Base-by-base conservation (phyloP, 1,284 basidiomycete genomes). In the Naganishia sp. region DNA sequence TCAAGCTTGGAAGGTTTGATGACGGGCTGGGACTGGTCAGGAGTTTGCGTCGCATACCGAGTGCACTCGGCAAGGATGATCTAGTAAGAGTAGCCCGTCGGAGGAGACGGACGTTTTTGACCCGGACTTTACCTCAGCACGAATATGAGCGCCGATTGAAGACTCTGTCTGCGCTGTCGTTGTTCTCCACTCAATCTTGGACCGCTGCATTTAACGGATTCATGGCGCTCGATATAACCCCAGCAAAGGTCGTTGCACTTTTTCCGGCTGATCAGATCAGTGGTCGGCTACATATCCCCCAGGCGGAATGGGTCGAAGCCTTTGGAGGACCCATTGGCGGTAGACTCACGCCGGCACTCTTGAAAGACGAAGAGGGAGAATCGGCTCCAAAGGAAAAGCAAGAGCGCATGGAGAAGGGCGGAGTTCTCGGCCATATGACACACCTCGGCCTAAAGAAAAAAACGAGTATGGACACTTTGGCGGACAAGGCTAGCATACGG, bases 171-270 rank as follows among this genome's bases (percentile, higher is more conserved):
- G 93, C 91, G 0, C 86, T 96, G 0, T 82, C 88, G 0, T 84
- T 89, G 63, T 94, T 95, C 77, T 84, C 85, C 3, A 68, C 71
- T 10, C 76, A 75, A 5, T 67, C 75, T 31, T 79, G 76, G 68
- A 75, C 78, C 63, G 25, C 71, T 0, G 94, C 95, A 0, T 88
- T 98, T 65, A 89, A 95, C 73, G 85, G 87, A 0, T 95, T 99
- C 76, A 85, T 94, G 57, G 86, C 89, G 49, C 86, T 95, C 51
- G 90, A 98, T 71, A 84, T 92, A 69, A 95, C 96, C 73, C 95
- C 95, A 0, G 92, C 93, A 2, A 92, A 94, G 74, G 91, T 99
- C 0, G 85, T 99, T 15, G 90, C 94, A 0, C 81, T 98, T 4
- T 99, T 91, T 76, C 91, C 93, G 0, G 67, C 70, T 9, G 84